Conservation (phyloP, 192 early-diverging fungal species). For the Umbelopsis sp. region DNA sequence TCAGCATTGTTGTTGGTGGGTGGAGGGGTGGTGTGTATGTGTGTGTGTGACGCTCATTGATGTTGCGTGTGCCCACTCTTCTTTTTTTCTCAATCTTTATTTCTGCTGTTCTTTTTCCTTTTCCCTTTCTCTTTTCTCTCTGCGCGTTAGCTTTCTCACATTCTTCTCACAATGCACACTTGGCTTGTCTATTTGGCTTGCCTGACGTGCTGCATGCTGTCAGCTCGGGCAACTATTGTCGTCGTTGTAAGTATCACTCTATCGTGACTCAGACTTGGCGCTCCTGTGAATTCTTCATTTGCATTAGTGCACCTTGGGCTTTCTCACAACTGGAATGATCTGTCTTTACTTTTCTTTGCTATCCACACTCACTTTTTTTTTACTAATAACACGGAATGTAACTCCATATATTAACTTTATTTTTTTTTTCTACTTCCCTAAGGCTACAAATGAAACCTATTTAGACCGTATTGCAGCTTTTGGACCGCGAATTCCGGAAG, state of each 20-base stretch:
- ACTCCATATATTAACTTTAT: not conserved
- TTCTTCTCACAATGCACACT: constrained; percentile 15
- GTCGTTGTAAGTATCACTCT: constrained; percentile 19
- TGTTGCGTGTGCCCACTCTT: too few species aligned
- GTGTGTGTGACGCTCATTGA: constrained; percentile 10
- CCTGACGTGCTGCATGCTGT: constrained; percentile 5
- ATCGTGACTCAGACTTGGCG: not conserved
- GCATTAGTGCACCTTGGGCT: too few species aligned
- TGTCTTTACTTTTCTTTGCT: not conserved
- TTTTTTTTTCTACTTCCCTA: not conserved
- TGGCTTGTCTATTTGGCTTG: constrained; percentile 17
- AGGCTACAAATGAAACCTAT: constrained; percentile 59
- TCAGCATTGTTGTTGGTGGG: constrained; percentile 12
- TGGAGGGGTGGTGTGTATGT: too few species aligned
- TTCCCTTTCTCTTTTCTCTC: constrained; percentile 4
- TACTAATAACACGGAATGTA: not conserved
- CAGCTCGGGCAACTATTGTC: not conserved
- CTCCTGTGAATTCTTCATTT: too few species aligned
- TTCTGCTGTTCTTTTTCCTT: not conserved
- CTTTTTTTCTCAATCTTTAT: not conserved
- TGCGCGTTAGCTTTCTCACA: not conserved
- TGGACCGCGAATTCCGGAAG: constrained; percentile 74
- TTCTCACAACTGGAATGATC: not conserved
- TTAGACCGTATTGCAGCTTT: constrained; percentile 82
- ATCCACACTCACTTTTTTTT: not conserved